Percentiles rank a stretch among this genome's conserved stretches.
phyloP scores from a whole-genome alignment of 108 stramenopile species.

The Nannochloropsis gaditana region DNA sequence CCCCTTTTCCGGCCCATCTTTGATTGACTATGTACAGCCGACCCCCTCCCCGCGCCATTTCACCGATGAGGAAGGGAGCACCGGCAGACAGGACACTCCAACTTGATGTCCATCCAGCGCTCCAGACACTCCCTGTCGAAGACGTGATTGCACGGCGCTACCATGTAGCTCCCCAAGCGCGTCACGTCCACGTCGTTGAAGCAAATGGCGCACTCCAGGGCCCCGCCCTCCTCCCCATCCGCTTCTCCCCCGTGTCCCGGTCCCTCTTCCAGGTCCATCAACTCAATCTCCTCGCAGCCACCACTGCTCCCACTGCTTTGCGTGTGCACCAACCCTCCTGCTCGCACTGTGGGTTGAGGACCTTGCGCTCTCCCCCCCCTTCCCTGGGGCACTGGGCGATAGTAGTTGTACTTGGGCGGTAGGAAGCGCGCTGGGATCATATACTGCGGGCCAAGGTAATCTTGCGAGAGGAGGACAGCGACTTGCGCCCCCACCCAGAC shows the following conservation, averaged over 20 bases:
- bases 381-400: slow-evolving; percentile 68
- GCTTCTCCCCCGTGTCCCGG: background rate
- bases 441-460: slow-evolving; percentile 75
- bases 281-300: background rate
- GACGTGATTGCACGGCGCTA: slow-evolving; percentile 24
- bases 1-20: too few relatives aligned
- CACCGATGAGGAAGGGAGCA: background rate
- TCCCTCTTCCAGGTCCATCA: background rate
- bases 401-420: slow-evolving; percentile 87
- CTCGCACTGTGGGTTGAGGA: background rate
- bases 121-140: slow-evolving; percentile 22
- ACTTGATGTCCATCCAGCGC: slow-evolving; percentile 15
- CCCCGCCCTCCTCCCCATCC: background rate
- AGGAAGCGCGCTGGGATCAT: slow-evolving; percentile 83
- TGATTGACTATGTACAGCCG: too few relatives aligned
- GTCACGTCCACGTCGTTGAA: slow-evolving; percentile 70
- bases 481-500: slow-evolving; percentile 77
- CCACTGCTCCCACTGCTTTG: slow-evolving; percentile 16
- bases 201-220: slow-evolving; percentile 77
- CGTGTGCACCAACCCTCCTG: background rate
- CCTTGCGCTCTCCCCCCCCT: background rate
- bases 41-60: background rate
- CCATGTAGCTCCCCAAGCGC: background rate
- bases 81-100: slow-evolving; percentile 26
- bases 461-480: slow-evolving; percentile 67